These are phyloP conservation scores for Wickerhamomyces strasburgensis DNA, from an alignment of 805 yeast genomes.

Conservation along the genomic window DNA sequence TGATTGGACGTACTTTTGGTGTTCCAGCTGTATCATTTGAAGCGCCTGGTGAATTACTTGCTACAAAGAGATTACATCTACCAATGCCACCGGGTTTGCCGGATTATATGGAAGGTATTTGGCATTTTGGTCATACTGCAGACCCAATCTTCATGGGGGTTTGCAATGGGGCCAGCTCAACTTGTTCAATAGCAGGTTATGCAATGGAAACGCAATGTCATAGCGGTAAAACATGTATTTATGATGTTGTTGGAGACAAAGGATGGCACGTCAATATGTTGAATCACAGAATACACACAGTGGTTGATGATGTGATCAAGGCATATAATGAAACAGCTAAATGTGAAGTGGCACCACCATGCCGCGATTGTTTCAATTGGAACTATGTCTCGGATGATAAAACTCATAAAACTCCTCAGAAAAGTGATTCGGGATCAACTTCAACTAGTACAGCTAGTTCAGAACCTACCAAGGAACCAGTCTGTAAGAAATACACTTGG, in stretches of 20 bases:
- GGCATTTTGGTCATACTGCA: conserved; percentile 96
- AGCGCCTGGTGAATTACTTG: conserved; percentile 88
- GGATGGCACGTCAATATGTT: conserved; percentile 90
- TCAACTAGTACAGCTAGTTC: conserved; percentile 2
- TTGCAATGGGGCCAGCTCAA: conserved; percentile 87
- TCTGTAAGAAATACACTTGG: conserved; percentile 34
- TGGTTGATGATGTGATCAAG: conserved; percentile 73
- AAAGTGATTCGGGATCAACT: conserved; percentile 1
- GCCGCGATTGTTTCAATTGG: conserved; percentile 92
- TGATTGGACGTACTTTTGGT: conserved; percentile 86
- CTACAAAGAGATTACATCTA: conserved; percentile 77
- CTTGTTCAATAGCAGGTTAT: conserved; percentile 89
- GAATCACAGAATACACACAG: conserved; percentile 87
- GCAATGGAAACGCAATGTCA: conserved; percentile 98
- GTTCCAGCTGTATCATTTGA: conserved; percentile 86
- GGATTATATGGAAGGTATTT: conserved; percentile 68
- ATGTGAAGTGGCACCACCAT: conserved; percentile 73
- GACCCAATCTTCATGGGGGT: conserved; percentile 97
- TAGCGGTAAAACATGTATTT: conserved; percentile 79
- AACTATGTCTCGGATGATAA: conserved; percentile 49
- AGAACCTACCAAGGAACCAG: conserved; percentile 22
- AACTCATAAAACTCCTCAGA: conserved; percentile 5
- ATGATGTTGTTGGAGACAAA: conserved; percentile 81
- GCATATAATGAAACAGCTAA: conserved; percentile 72
- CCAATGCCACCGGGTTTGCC: conserved; percentile 94